Conservation (phyloP, 306 rosid species). For the Acmispon strigosus region DNA sequence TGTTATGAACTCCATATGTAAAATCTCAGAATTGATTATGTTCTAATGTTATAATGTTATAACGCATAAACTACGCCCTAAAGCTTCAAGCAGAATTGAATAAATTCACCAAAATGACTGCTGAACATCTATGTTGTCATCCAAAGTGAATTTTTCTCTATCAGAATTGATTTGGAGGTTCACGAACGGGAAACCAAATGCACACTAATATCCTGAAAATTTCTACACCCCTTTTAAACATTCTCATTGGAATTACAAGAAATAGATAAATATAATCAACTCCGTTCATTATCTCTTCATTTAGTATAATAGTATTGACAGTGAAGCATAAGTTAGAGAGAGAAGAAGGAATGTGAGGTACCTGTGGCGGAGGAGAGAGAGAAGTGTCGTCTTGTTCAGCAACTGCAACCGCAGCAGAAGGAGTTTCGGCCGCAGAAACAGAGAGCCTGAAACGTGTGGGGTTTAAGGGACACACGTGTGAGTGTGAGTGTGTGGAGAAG, state of each 20-base stretch:
- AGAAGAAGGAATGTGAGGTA: neutral
- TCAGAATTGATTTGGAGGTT: no score
- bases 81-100: no score
- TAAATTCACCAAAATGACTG: no score
- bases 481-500: neutral
- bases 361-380: slow-evolving; percentile 31
- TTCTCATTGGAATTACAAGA: slow-evolving; percentile 1
- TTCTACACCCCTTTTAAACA: neutral
- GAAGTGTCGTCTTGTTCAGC: slow-evolving; percentile 31
- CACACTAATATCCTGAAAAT: neutral
- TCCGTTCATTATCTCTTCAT: neutral
- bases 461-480: neutral
- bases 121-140: no score
- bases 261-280: neutral
- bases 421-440: slow-evolving; percentile 4
- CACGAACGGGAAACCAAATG: no score
- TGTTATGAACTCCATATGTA: no score
- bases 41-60: no score
- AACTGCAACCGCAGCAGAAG: slow-evolving; percentile 23
- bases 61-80: no score
- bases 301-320: no score
- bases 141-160: no score
- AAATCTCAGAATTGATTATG: no score
- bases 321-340: neutral
- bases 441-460: slow-evolving; percentile 20